phyloP scores from a whole-genome alignment of 2,329 filamentous ascomycete species.

The Penicillium sp. region DNA sequence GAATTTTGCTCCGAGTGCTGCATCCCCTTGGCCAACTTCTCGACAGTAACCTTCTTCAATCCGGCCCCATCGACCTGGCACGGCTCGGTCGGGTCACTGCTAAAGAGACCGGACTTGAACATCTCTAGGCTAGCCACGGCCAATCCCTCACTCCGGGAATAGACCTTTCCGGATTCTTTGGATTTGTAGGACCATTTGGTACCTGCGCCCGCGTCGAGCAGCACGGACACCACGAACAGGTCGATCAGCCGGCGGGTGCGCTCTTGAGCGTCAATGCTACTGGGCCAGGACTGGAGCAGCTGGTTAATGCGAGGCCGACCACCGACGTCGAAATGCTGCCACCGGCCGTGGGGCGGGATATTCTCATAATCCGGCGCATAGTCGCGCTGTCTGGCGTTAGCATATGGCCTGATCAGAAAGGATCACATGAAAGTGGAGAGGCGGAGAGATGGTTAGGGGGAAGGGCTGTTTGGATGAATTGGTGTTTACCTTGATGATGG shows the following conservation, averaged over 20 bases:
- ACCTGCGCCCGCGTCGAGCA: slow-evolving; percentile 77
- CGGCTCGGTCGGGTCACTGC: slow-evolving; percentile 77
- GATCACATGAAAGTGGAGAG: slow-evolving; percentile 1
- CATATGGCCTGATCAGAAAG: background rate
- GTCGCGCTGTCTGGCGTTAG: slow-evolving; percentile 59
- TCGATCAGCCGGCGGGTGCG: slow-evolving; percentile 62
- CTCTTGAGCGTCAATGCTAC: slow-evolving; percentile 53
- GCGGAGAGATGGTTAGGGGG: no score
- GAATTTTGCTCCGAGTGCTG: slow-evolving; percentile 82
- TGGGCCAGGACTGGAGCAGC: slow-evolving; percentile 57
- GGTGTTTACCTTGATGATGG: slow-evolving; percentile 80
- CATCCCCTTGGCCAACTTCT: slow-evolving; percentile 76
- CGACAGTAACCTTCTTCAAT: slow-evolving; percentile 72
- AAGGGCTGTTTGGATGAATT: no score
- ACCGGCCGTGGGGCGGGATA: slow-evolving; percentile 82
- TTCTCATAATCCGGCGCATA: slow-evolving; percentile 68
- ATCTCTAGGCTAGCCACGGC: slow-evolving; percentile 81
- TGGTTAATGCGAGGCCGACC: slow-evolving; percentile 57
- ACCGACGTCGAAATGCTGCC: slow-evolving; percentile 68
- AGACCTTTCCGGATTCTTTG: slow-evolving; percentile 80
- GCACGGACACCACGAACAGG: slow-evolving; percentile 65
- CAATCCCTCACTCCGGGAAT: slow-evolving; percentile 84
- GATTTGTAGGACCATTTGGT: slow-evolving; percentile 92
- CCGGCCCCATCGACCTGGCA: slow-evolving; percentile 88
- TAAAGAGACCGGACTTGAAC: slow-evolving; percentile 92